A percentile compares a stretch with the other conserved stretches of the same genome.
Conservation (phyloP, 2,329 filamentous ascomycete species). For the Dothiorella sarmentorum region DNA sequence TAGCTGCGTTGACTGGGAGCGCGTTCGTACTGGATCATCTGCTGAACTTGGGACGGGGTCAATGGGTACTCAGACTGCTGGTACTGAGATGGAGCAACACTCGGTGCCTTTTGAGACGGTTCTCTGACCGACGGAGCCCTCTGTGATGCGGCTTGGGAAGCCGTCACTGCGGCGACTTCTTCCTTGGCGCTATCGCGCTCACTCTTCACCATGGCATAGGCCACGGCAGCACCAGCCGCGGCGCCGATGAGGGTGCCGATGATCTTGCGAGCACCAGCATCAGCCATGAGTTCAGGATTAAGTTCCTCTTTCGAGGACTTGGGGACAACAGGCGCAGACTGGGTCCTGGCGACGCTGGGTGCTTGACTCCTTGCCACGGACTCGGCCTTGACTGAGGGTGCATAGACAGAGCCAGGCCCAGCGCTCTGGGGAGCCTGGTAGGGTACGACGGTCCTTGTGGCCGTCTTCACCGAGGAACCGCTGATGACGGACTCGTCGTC, state of each 20-base stretch:
- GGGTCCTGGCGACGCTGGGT: conserved; percentile 29
- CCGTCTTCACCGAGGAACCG: conserved; percentile 21
- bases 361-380: conserved; percentile 23
- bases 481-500: conserved; percentile 24
- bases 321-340: conserved; percentile 31
- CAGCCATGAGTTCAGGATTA: conserved; percentile 35
- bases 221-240: conserved; percentile 71
- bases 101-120: conserved; percentile 8
- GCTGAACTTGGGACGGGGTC: conserved; percentile 16
- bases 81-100: background rate
- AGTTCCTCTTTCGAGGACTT: conserved; percentile 25
- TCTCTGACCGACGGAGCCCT: background rate
- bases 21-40: conserved; percentile 18
- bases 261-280: conserved; percentile 59
- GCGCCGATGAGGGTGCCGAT: conserved; percentile 76
- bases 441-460: conserved; percentile 21
- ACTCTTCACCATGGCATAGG: conserved; percentile 68
- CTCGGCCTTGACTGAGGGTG: conserved; percentile 25
- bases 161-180: conserved; percentile 30
- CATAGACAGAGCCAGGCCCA: conserved; percentile 22
- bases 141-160: background rate
- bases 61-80: conserved; percentile 3
- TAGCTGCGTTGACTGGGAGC: conserved; percentile 32
- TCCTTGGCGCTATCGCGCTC: conserved; percentile 49
- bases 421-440: conserved; percentile 12